Base-by-base conservation (phyloP, 345 rosid genomes). In the Moringa oleifera region DNA sequence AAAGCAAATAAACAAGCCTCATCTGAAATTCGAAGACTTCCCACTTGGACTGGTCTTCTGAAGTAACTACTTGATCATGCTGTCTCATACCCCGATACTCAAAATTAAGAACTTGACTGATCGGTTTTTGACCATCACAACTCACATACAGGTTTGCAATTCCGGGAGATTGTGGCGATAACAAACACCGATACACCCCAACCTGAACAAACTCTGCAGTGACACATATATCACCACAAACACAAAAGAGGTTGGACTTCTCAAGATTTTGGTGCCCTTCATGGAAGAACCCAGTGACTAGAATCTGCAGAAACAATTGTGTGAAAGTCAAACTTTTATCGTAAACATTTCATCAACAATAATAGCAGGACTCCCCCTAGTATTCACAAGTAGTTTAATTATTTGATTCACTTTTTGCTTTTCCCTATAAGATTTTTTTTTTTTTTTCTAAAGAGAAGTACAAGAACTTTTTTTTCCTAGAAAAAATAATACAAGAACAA, bases 101-200 rank as follows among this genome's bases (percentile, higher is more conserved):
- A 67, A 94, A 94, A 68, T 58, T 81, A 64, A 88, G 57, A 64
- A 79, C 65, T 73, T 88, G 91, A 75, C 97, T 94, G 66, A 88
- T 80, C 58, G 99, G 93, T 50, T 76, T 83, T 63, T 75, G 81
- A 13, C 93, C 93, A 57, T 94, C 99, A 59, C 80, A 66, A 75
- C 96, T 90, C 73, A 88, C 68, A 77, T 70, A 90, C 18, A 94
- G 73, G 68, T 73, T 82, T 53, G 80, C 88, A 18, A 76, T 18
- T 49, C 93, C 97, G 66, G 96, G 86, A 23, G 81, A 68, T 57
- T 85, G 88, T 2, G 87, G 85, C 4, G 84, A 72, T 75, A 94
- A 25, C 24, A 80, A 78, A 78, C 99, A 88, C 54, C 96, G 86
- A 71, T 90, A 94, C 23, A 88, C 97, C 62, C 99, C 99, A 18